Percentiles rank a stretch among this genome's conserved stretches.
phyloP scores from a whole-genome alignment of 2,329 filamentous ascomycete species.

The Davidsoniella virescens region DNA sequence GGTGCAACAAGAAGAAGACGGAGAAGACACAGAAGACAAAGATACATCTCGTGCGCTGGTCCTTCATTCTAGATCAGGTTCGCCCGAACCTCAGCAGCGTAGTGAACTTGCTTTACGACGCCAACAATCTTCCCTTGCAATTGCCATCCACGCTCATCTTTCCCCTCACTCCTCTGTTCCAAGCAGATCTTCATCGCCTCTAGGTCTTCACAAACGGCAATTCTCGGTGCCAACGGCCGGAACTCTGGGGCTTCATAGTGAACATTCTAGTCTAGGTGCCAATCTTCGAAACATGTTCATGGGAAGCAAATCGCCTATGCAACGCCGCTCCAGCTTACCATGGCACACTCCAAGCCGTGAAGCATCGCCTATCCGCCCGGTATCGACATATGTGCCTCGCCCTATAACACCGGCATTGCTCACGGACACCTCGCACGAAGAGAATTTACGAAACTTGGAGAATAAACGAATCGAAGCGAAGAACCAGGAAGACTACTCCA shows the following conservation, averaged over 20 bases:
- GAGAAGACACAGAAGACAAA: background rate
- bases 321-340: conserved; percentile 6
- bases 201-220: conserved; percentile 13
- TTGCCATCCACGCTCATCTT: no score
- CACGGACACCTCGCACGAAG: background rate
- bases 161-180: background rate
- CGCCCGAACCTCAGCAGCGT: background rate
- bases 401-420: background rate
- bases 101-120: no score
- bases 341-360: conserved; percentile 1
- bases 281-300: conserved; percentile 7
- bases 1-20: background rate
- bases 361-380: background rate
- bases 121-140: no score
- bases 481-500: no score
- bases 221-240: conserved; percentile 15
- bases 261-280: conserved; percentile 4
- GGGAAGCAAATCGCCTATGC: conserved; percentile 3
- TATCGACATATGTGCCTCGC: background rate
- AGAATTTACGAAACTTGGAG: background rate
- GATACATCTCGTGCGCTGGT: background rate
- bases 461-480: no score
- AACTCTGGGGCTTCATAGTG: conserved; percentile 14
- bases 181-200: background rate
- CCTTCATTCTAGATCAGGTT: background rate